Conservation (phyloP, 768 basidiomycete genomes). For the Saitozyma podzolica region DNA sequence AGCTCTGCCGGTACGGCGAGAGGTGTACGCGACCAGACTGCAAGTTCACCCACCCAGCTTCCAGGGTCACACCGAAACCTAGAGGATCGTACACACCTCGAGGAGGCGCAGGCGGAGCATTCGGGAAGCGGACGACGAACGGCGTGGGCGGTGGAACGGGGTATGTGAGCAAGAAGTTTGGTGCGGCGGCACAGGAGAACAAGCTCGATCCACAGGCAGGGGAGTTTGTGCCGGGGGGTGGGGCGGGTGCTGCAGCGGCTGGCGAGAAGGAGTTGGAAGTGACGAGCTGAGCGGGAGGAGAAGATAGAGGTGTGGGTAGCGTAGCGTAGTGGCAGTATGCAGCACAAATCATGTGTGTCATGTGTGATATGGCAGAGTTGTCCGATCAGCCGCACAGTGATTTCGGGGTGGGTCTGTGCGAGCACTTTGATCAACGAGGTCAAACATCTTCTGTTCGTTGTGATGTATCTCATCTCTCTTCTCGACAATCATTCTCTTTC, state of each 20-base stretch:
- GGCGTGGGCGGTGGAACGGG: neutral
- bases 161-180: conserved; percentile 38
- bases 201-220: conserved; percentile 29
- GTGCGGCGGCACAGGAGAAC: conserved; percentile 10
- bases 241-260: neutral
- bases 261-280: conserved; percentile 20
- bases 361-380: too few species aligned
- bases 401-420: too few species aligned
- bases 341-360: too few species aligned
- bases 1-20: conserved; percentile 77
- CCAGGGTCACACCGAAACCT: conserved; percentile 27
- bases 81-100: conserved; percentile 10
- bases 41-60: conserved; percentile 83
- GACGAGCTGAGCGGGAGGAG: conserved; percentile 6
- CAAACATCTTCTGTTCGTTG: too few species aligned
- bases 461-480: too few species aligned
- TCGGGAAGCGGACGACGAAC: conserved; percentile 27
- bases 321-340: too few species aligned
- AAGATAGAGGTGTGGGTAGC: too few species aligned
- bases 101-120: conserved; percentile 6
- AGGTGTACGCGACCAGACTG: conserved; percentile 81
- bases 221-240: conserved; percentile 15
- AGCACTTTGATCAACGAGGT: too few species aligned
- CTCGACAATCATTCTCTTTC: too few species aligned
- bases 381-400: too few species aligned